Base-by-base conservation (phyloP, 352 stramenopile species). In the Globisporangium carolinianum region DNA sequence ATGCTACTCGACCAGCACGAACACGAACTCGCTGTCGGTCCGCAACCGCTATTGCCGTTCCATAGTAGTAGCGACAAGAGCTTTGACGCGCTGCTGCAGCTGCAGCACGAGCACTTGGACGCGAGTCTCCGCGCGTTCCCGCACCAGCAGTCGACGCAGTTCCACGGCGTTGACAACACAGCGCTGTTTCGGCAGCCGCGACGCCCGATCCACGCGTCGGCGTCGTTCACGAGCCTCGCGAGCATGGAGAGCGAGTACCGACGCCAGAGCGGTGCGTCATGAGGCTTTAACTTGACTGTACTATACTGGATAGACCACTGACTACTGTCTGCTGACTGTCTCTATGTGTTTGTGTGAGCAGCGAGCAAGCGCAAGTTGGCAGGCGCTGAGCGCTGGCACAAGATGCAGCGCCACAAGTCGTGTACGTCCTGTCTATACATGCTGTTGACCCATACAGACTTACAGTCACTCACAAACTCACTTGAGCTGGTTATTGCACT, bases 221-320 rank as follows among this genome's bases (percentile, higher is more conserved):
- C 80, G 54, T 91, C 81, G 38, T 87, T 87, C 59, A 89, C 81
- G 39, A 86, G 65, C 36, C 62, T 91, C 37, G 79, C 81, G 11
- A 89, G 68, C 48, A 91, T 91, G 81, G 78, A 89, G 61, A 74
- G 64, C 15, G 78, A 89, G 51, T 77, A 79, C 57, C 69, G 72
- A 46, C 70, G 78, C 9, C 77, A 76, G 37, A 57, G 65, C 9
- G 71, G 71, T 79, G 70, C 68, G 76, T 45, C 6, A 4, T 50
- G 35, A 48, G 10, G 18, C 37, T 42, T 8, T 46, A 5, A 14
- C 12, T n/a, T 14, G 41, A 12, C 41, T 46, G 7, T 14, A 46
- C 41, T n/a, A 9, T 15, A 14, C 10, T 42, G 18, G 18, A n/a
- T 43, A 14, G n/a, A 6, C 8, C 15, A 32, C 32, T 57, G 10